These are phyloP conservation scores for Pichia rugopelliculosa DNA, from an alignment of 805 yeast genomes.

Conservation along the genomic window DNA sequence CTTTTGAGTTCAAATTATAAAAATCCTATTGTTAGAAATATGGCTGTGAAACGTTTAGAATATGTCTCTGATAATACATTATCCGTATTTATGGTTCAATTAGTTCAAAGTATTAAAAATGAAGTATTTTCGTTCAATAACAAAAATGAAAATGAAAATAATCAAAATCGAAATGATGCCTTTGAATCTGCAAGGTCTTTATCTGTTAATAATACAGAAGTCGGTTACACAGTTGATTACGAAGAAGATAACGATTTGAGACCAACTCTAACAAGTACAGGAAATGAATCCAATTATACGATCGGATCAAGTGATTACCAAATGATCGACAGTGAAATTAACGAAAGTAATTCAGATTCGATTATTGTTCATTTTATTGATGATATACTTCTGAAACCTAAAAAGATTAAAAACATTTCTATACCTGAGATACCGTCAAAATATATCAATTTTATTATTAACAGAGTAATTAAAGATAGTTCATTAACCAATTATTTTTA, in stretches of 20 bases:
- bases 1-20: conserved; percentile 71
- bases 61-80: conserved; percentile 76
- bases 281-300: conserved; percentile 19
- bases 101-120: conserved; percentile 86
- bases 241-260: conserved; percentile 7
- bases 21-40: conserved; percentile 66
- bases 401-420: conserved; percentile 10
- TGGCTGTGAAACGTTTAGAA: conserved; percentile 79
- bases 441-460: conserved; percentile 66
- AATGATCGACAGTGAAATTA: conserved; percentile 19
- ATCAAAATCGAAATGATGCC: background rate
- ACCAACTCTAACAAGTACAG: conserved; percentile 6
- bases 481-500: conserved; percentile 75
- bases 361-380: conserved; percentile 19
- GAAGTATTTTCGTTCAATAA: conserved; percentile 36
- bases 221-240: conserved; percentile 10
- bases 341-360: conserved; percentile 17
- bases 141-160: background rate
- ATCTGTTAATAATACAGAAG: background rate
- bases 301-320: conserved; percentile 29
- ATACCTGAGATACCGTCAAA: conserved; percentile 40
- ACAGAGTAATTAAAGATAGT: conserved; percentile 57
- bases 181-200: conserved; percentile 9
- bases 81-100: conserved; percentile 73
- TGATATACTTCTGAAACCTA: conserved; percentile 12